Base-by-base conservation (phyloP, 225 moss, liverwort and hornwort genomes). In the Pleurozium schreberi region DNA sequence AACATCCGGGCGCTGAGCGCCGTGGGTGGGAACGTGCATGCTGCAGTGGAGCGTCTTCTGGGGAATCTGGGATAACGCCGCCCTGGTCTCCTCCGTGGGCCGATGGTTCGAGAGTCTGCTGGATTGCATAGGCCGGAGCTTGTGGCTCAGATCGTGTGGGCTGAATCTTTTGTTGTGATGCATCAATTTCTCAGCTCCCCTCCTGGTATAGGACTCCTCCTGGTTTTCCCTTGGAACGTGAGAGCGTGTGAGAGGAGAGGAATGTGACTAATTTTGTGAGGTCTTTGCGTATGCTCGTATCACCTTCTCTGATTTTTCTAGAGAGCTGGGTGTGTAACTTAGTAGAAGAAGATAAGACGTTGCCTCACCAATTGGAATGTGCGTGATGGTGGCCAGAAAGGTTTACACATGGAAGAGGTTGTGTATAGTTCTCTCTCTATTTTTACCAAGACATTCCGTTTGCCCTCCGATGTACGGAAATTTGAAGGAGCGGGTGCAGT, bases 1-100 rank as follows among this genome's bases (percentile, higher is more conserved):
- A 99, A 97, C 84, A 91, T 99, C 62, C 96, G 94, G 87, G 98
- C 98, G 40, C 93, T 97, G 83, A 95, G 95, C 83, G 98, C 96
- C 45, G 96, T 95, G 13, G 98, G 98, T 67, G 98, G 98, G 87
- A 97, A 99, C 57, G 96, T 99, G 45, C 93, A 99, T 88, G 96
- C 96, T 73, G 98, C 98, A 86, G 97, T 99, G 58, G 97, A 99
- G 92, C 95, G 98, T 83, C 95, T 99, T 31, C 90, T 99, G 71
- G 92, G 97, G 87, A 97, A 99, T 75, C 92, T 94, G 79, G 95
- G 96, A 89, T 97, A 92, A 93, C 60, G 64, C 23, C 58, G 81
- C 53, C 80, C 38, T 60, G 74, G 8, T 66, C 50, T 88, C 40
- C 71, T 71, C 80, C 20, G 88, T 58, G 91, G 88, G 89, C 90